These are phyloP conservation scores for Candida cerambycidarum DNA, from an alignment of 805 yeast species.

Conservation along the genomic window DNA sequence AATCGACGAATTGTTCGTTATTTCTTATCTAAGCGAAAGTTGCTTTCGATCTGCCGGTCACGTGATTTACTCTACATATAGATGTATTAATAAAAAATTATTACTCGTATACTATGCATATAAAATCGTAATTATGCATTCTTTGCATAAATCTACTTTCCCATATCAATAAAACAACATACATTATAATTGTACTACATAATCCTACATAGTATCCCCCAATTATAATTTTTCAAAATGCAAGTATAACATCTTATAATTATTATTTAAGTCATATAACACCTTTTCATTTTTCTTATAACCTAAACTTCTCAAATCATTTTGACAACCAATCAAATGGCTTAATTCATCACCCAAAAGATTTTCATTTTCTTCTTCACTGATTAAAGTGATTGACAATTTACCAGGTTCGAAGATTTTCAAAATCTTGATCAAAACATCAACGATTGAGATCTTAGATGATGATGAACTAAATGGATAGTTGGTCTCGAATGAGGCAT, in stretches of 20 bases:
- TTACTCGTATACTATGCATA: too few relatives aligned
- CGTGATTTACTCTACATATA: too few relatives aligned
- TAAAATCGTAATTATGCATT: too few relatives aligned
- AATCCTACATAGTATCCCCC: conserved; percentile 22
- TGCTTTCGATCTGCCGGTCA: too few relatives aligned
- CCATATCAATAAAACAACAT: conserved; percentile 1
- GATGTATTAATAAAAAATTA: too few relatives aligned
- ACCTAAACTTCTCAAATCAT: conserved; percentile 32
- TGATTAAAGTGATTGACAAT: conserved; percentile 54
- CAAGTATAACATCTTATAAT: conserved; percentile 70
- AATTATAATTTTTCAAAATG: conserved; percentile 48
- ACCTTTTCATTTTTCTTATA: conserved; percentile 68
- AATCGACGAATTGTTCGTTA: too few relatives aligned
- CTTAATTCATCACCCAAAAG: conserved; percentile 11
- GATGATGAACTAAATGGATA: conserved; percentile 47
- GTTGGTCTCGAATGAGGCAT: conserved; percentile 93
- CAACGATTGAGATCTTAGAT: conserved; percentile 43
- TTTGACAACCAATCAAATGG: conserved; percentile 20
- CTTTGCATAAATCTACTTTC: too few relatives aligned
- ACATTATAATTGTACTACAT: conserved; percentile 14
- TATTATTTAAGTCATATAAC: conserved; percentile 67
- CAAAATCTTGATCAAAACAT: conserved; percentile 61
- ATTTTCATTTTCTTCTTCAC: conserved; percentile 19
- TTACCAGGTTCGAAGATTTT: conserved; percentile 69
- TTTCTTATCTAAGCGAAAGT: too few relatives aligned